These are phyloP conservation scores for Neophaeococcomyces aloes DNA, from an alignment of 2,329 filamentous ascomycete species.

Conservation along the genomic window DNA sequence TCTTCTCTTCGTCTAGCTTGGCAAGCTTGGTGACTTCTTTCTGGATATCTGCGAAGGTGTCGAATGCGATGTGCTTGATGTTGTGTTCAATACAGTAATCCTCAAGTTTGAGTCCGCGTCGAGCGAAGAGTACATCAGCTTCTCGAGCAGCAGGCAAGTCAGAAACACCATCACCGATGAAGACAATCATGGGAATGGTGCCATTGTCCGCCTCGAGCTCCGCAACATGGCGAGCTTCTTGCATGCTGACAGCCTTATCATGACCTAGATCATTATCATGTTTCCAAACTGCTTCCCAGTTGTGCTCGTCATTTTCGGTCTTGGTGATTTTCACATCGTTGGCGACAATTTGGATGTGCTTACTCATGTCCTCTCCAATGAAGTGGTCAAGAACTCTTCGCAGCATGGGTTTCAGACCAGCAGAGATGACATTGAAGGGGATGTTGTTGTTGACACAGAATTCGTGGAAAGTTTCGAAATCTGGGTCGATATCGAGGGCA, in stretches of 20 bases:
- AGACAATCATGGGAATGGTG: conserved; percentile 55
- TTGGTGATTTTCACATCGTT: conserved; percentile 53
- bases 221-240: conserved; percentile 48
- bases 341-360: conserved; percentile 56
- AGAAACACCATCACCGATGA: conserved; percentile 60
- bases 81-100: conserved; percentile 55
- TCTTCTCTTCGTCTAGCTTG: conserved; percentile 51
- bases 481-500: conserved; percentile 52
- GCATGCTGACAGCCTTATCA: conserved; percentile 56
- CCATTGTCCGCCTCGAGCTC: conserved; percentile 47
- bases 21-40: conserved; percentile 48
- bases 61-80: conserved; percentile 52
- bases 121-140: conserved; percentile 58
- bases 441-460: conserved; percentile 54
- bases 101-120: conserved; percentile 53
- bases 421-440: conserved; percentile 60
- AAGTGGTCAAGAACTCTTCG: conserved; percentile 53
- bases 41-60: conserved; percentile 58
- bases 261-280: conserved; percentile 56
- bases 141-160: conserved; percentile 56
- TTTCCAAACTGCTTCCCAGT: conserved; percentile 58
- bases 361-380: conserved; percentile 49
- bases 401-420: conserved; percentile 55
- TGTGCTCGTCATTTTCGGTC: conserved; percentile 37
- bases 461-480: conserved; percentile 53